Evolutionary conservation across 2,329 filamentous ascomycete species (phyloP), one percentile per base, ranked within the genome.

Genomic region (Pyrenophora tritici-repentis): DNA sequence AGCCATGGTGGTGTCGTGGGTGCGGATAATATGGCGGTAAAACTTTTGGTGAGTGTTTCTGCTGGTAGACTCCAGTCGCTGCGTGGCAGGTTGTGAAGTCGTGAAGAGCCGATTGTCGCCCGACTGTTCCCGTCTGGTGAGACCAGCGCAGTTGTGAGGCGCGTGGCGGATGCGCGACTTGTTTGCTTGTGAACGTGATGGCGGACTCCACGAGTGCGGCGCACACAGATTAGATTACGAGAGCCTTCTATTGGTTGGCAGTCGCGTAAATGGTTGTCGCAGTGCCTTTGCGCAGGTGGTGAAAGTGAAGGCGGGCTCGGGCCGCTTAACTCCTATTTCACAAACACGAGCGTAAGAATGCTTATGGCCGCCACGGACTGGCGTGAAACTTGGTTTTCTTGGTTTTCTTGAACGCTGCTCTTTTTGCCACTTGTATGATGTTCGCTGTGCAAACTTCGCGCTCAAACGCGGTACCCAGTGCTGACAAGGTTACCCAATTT

Each of bases 401-500:
- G 38, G 16, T 41, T 8, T 16, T 13, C 13, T 14, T 40, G 13
- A 24, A 29, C 14, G 24, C 31, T 33, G 18, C 13, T 32, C 16
- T 31, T 38, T 31, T 32, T 16, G 14, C 34, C 41, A 39, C 24
- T 38, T 43, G 31, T 24, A 34, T 4, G 18, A 52, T 49, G 22
- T 40, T 34, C 40, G 31, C 29, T 39, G n/a, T 51, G 10, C 22
- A 16, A 22, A 16, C 32, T 32, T 40, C 34, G 49, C 54, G 55
- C 44, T 66, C 60, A 66, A 42, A 64, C 49, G 50, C 54, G 56
- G 60, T 62, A 55, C 45, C 53, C 47, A 40, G 54, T 56, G 62
- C 58, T 52, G 53, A 61, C 55, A 46, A 57, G 56, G 38, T 60
- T 37, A 53, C 55, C 60, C 56, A 59, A 53, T 55, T 63, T 63